Base-by-base conservation (phyloP, 2,329 filamentous ascomycete genomes). In the Seiridium unicorne region DNA sequence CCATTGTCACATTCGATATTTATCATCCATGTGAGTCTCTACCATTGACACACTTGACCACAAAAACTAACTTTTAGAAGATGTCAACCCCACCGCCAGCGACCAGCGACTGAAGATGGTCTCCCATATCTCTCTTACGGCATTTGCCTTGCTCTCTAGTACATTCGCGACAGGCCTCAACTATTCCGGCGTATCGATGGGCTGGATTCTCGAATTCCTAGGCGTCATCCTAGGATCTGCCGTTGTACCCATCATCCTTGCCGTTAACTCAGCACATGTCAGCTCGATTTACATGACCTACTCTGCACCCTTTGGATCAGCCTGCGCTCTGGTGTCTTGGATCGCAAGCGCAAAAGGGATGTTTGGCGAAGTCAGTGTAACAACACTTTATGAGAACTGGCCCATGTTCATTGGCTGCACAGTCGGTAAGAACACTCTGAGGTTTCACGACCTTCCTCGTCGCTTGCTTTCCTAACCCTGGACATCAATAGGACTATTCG, bases 121-220 rank as follows among this genome's bases (percentile, higher is more conserved):
- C 75, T 87, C 85, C 32, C 88, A 90, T 68, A 82, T 83, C 66
- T 88, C 88, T 62, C 71, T 88, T 11, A 77, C 79, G 1, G 35
- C 42, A 31, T 90, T 87, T 67, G 84, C 86, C 0, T 68, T 89
- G 46, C 75, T 84, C 60, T 88, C 90, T 80, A 87, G 87, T 3
- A 80, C 74, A 0, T 89, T 89, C 72, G 82, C 82, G 1, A 87
- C 84, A 0, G 86, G 84, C 3, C 77, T 88, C 1, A 79, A 75
- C 70, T 81, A 82, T 63, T 78, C 76, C 18, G 80, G 82, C 36
- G 85, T 90, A 55, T 84, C 81, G 8, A 89, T 90, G 85, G 88
- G 87, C 9, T 90, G 89, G 66, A 77, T 90, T 2, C 90, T 90
- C 69, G 78, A 90, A 5, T 79, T 90, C 60, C 90, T 90, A 87